These are phyloP conservation scores for Saccharomyces pastorianus DNA, from an alignment of 1,139 yeast genomes.

Conservation along the genomic window DNA sequence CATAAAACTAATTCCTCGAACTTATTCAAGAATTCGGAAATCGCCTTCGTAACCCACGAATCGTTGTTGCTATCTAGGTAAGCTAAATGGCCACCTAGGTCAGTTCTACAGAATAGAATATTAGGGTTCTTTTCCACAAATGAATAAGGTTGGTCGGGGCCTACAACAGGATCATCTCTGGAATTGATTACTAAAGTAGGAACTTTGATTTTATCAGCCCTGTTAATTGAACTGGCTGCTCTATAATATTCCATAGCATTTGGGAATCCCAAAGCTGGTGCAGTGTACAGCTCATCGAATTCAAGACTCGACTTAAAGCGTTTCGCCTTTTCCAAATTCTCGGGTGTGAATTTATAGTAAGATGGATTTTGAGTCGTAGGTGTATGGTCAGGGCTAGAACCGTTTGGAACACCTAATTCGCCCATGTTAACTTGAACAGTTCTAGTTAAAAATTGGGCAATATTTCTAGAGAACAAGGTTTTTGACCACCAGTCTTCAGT, in stretches of 20 bases:
- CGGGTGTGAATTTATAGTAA: slow-evolving; percentile 28
- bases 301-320: slow-evolving; percentile 37
- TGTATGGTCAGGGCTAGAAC: slow-evolving; percentile 30
- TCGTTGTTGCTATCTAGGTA: slow-evolving; percentile 50
- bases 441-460: slow-evolving; percentile 57
- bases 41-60: slow-evolving; percentile 67
- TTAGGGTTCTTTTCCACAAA: slow-evolving; percentile 65
- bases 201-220: slow-evolving; percentile 47
- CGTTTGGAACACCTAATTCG: slow-evolving; percentile 38
- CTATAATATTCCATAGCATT: slow-evolving; percentile 67
- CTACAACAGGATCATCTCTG: slow-evolving; percentile 77
- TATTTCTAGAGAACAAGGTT: slow-evolving; percentile 53
- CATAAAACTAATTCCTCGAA: slow-evolving; percentile 38
- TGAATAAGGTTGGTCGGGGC: slow-evolving; percentile 52
- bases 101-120: slow-evolving; percentile 55
- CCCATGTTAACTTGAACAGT: slow-evolving; percentile 54
- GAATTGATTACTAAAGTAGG: slow-evolving; percentile 68
- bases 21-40: slow-evolving; percentile 51
- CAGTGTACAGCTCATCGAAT: slow-evolving; percentile 68
- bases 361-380: slow-evolving; percentile 29
- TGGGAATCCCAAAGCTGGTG: slow-evolving; percentile 64
- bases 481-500: slow-evolving; percentile 50
- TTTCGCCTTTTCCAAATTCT: slow-evolving; percentile 34
- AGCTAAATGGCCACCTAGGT: slow-evolving; percentile 82
- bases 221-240: slow-evolving; percentile 54